Conservation (phyloP, 192 early-diverging fungal genomes). For the Ambispora gerdemannii region DNA sequence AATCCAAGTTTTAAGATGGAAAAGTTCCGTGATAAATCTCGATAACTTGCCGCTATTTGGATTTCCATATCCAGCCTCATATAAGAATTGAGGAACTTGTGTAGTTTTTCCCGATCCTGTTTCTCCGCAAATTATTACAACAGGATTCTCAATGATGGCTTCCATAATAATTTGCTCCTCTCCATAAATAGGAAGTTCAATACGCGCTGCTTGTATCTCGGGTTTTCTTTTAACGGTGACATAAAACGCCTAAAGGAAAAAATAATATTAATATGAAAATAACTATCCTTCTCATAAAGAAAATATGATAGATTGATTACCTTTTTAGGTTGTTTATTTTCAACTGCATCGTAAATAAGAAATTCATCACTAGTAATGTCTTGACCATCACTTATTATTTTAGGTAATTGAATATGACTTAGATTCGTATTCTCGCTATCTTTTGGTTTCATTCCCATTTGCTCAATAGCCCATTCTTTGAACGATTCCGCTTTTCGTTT, state of each 20-base stretch:
- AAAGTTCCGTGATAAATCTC: no score
- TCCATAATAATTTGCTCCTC: conserved; percentile 99
- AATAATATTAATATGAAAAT: background rate
- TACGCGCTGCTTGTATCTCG: conserved; percentile 70
- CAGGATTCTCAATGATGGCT: conserved; percentile 78
- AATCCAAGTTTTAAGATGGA: background rate
- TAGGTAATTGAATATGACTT: conserved; percentile 34
- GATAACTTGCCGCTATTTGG: conserved; percentile 52
- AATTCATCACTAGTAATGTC: conserved; percentile 33
- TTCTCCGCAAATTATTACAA: conserved; percentile 94
- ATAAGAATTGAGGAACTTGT: conserved; percentile 95
- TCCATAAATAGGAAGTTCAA: conserved; percentile 81
- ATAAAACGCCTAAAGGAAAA: conserved; percentile 52
- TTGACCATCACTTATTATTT: conserved; percentile 35
- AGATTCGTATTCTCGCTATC: conserved; percentile 36
- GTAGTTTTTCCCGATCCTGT: conserved; percentile 98
- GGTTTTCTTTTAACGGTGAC: conserved; percentile 74
- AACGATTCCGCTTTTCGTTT: conserved; percentile 40
- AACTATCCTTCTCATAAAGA: background rate
- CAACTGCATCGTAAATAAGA: conserved; percentile 24
- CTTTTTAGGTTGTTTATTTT: conserved; percentile 30
- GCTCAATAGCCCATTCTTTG: conserved; percentile 35
- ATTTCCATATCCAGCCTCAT: conserved; percentile 97
- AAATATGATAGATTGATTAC: background rate
- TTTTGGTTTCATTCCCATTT: conserved; percentile 31